These are phyloP conservation scores for Niveomyces coronatus DNA, from an alignment of 2,329 filamentous ascomycete species.

Conservation along the genomic window DNA sequence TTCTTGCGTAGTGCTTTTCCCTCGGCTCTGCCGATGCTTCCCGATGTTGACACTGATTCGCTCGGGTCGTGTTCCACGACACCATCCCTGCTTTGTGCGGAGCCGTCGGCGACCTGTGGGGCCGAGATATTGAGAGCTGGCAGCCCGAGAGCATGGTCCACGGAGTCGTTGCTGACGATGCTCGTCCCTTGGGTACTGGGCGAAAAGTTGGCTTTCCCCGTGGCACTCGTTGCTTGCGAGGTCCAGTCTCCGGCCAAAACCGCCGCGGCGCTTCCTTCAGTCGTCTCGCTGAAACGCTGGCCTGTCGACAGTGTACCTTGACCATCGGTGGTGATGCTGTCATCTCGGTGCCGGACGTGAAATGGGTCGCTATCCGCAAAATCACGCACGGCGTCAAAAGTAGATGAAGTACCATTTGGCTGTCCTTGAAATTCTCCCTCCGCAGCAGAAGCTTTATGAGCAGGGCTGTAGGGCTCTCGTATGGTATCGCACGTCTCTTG, in stretches of 20 bases:
- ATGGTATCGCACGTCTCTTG: constrained; percentile 3
- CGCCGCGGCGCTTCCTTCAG: constrained; percentile 47
- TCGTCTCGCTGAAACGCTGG: constrained; percentile 51
- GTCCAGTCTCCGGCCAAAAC: constrained; percentile 49
- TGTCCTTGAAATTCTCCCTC: constrained; percentile 26
- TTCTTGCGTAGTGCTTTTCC: constrained; percentile 48
- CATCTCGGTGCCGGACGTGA: constrained; percentile 22
- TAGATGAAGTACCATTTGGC: constrained; percentile 27
- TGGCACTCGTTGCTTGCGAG: constrained; percentile 52
- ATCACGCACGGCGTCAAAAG: constrained; percentile 36
- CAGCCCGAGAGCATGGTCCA: constrained; percentile 38
- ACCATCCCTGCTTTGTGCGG: constrained; percentile 22
- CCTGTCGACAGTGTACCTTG: constrained; percentile 34
- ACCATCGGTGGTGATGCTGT: constrained; percentile 21
- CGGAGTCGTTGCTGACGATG: constrained; percentile 50
- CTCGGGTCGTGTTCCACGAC: constrained; percentile 14
- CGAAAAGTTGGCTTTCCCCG: constrained; percentile 52
- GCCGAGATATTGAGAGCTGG: constrained; percentile 30
- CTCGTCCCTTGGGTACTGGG: constrained; percentile 57
- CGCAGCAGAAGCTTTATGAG: too few relatives aligned
- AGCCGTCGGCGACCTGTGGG: background rate
- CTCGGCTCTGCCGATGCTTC: constrained; percentile 36
- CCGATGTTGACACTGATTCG: constrained; percentile 26
- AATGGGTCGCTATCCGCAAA: constrained; percentile 42
- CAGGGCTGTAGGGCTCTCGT: constrained; percentile 13